Conservation (phyloP, 768 basidiomycete genomes). For the Amanita phalloides region DNA sequence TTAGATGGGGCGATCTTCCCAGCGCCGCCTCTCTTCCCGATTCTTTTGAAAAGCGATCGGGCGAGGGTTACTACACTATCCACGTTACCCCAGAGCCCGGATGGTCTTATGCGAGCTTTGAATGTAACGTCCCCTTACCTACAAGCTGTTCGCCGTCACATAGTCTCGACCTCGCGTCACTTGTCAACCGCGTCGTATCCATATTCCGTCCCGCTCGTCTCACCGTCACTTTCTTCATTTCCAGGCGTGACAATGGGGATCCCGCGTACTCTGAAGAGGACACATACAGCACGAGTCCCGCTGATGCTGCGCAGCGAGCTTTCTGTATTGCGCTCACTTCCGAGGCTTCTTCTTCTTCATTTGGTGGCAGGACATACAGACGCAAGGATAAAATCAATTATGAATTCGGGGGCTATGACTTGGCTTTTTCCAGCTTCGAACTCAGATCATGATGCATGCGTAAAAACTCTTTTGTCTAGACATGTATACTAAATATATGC, state of each 20-base stretch:
- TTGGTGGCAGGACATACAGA: conserved; percentile 36
- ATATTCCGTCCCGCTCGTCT: conserved; percentile 90
- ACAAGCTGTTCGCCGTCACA: conserved; percentile 6
- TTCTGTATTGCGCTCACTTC: conserved; percentile 57
- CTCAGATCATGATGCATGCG: conserved; percentile 8
- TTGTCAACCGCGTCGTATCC: conserved; percentile 79
- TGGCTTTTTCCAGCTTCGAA: conserved; percentile 86
- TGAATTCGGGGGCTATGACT: conserved; percentile 88
- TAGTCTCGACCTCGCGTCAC: conserved; percentile 67
- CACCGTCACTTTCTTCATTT: conserved; percentile 86
- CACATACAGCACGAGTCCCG: conserved; percentile 33
- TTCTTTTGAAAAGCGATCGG: conserved; percentile 16
- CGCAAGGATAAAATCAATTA: conserved; percentile 97
- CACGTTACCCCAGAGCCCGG: conserved; percentile 98
- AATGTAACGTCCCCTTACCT: conserved; percentile 85
- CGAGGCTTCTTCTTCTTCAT: neutral
- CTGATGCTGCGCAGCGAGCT: conserved; percentile 65
- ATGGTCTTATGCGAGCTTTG: conserved; percentile 98
- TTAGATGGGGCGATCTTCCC: conserved; percentile 43
- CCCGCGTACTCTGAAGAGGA: conserved; percentile 37
- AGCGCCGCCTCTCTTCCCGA: conserved; percentile 9
- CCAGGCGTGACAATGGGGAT: conserved; percentile 39
- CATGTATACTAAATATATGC: neutral
- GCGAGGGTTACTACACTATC: conserved; percentile 95
- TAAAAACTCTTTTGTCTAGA: no score